Evolutionary conservation across 2,329 filamentous ascomycete genomes (phyloP), one percentile per base, ranked within the genome.

Genomic region (Fusarium oxysporum): DNA sequence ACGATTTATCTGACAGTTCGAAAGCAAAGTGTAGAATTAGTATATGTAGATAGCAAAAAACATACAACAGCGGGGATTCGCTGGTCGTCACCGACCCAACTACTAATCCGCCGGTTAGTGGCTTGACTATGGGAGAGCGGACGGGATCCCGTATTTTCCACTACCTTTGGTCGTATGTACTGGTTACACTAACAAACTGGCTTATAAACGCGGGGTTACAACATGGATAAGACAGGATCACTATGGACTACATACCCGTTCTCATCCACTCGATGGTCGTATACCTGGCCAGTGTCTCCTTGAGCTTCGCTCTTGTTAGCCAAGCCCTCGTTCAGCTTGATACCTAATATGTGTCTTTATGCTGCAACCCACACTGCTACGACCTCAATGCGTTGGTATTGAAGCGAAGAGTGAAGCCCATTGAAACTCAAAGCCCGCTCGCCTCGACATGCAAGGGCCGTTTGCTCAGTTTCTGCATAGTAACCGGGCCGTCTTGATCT

Each of bases 1-100:
- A 51, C 8, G 11, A n/a, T 33, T 8, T 8, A 25, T 28, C 14
- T 12, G 13, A 33, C 12, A 30, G 10, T 33, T 28, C 9, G 38
- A 41, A 10, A 14, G 28, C 19, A 8, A 57, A 7, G 13, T 21
- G 6, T 16, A 8, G 16, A 13, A 30, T n/a, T 16, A n/a, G 13
- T 30, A n/a, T 10, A n/a, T 13, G 23, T 3, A 14, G 32, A 37
- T 1, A 19, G 6, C 28, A 43, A 65, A 64, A 65, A 57, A 65
- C 63, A 65, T 65, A 65, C 63, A 66, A 58, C 63, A 66, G 61
- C 61, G 48, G 62, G 62, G 60, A 65, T 65, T 65, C 60, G 62
- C 62, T 65, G 62, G 62, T 65, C 62, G 40, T 65, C 62, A 65
- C 62, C 62, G 59, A 64, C 62, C 62, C 62, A 65, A 64, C 62